Percentiles rank a stretch among this genome's conserved stretches.
These are phyloP conservation scores for Infundibulicybe gibba DNA, from an alignment of 768 basidiomycete genomes.

Conservation along the genomic window DNA sequence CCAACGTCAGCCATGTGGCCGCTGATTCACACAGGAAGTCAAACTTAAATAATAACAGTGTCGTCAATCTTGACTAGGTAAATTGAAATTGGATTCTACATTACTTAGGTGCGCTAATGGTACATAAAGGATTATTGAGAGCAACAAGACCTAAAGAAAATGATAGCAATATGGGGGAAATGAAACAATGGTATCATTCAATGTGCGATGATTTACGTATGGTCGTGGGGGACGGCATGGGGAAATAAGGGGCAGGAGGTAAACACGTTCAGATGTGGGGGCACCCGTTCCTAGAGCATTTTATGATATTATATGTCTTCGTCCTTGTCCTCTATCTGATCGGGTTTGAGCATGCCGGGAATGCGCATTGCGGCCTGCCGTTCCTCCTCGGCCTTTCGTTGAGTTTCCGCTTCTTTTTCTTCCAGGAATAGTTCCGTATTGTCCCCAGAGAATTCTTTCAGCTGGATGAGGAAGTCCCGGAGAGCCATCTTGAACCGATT, in stretches of 20 bases:
- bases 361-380: slow-evolving; percentile 88
- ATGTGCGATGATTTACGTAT: background rate
- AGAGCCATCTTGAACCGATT: slow-evolving; percentile 91
- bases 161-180: slow-evolving; percentile 17
- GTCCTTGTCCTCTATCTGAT: slow-evolving; percentile 91
- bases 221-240: slow-evolving; percentile 12
- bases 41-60: no score
- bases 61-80: no score
- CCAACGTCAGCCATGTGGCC: no score
- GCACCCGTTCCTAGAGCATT: no score
- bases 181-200: slow-evolving; percentile 26
- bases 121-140: slow-evolving; percentile 35
- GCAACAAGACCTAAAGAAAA: slow-evolving; percentile 22
- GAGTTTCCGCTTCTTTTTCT: slow-evolving; percentile 87
- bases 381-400: slow-evolving; percentile 77
- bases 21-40: no score
- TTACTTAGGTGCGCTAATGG: slow-evolving; percentile 36
- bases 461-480: slow-evolving; percentile 95
- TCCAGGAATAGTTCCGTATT: slow-evolving; percentile 91
- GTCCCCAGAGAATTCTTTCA: slow-evolving; percentile 96
- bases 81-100: slow-evolving; percentile 26
- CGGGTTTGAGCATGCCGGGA: slow-evolving; percentile 97
- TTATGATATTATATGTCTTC: slow-evolving; percentile 62
- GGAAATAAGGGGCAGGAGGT: slow-evolving; percentile 15
- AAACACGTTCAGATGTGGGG: slow-evolving; percentile 2